Conservation (phyloP, 805 yeast species). For the Barnettozyma populi region DNA sequence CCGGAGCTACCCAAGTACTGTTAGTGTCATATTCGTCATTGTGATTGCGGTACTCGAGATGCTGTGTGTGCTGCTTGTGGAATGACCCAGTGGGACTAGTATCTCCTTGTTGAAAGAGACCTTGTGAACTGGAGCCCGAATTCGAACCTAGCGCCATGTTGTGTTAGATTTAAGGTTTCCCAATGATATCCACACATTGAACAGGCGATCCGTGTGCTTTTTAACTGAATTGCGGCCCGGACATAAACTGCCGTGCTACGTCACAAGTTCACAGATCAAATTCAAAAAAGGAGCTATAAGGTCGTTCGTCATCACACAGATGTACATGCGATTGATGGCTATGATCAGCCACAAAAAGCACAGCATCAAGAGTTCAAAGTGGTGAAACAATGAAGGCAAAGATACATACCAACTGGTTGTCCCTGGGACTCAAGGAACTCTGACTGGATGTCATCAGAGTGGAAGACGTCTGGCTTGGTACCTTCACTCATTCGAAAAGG, state of each 20-base stretch:
- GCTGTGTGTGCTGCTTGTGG: neutral
- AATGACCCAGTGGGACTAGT: neutral
- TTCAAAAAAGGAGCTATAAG: too few species aligned
- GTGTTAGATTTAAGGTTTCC: neutral
- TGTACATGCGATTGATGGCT: neutral
- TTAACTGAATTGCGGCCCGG: neutral
- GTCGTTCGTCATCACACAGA: too few species aligned
- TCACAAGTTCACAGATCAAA: too few species aligned
- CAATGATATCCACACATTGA: neutral
- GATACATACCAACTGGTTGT: slow-evolving; percentile 24
- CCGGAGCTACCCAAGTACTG: slow-evolving; percentile 18
- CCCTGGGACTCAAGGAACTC: slow-evolving; percentile 23
- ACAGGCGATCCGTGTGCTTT: neutral
- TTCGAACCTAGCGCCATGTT: neutral
- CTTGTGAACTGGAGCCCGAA: neutral
- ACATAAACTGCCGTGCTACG: too few species aligned
- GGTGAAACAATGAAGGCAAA: neutral
- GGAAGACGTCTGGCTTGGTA: slow-evolving; percentile 26
- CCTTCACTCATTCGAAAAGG: slow-evolving; percentile 23
- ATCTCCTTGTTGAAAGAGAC: neutral
- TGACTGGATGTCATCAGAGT: slow-evolving; percentile 26
- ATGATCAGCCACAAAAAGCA: neutral
- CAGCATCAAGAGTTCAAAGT: neutral
- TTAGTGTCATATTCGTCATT: slow-evolving; percentile 7
- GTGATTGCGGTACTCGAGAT: neutral